Evolutionary conservation across 306 rosid species (phyloP).

Genomic region (Medicago arabica): DNA sequence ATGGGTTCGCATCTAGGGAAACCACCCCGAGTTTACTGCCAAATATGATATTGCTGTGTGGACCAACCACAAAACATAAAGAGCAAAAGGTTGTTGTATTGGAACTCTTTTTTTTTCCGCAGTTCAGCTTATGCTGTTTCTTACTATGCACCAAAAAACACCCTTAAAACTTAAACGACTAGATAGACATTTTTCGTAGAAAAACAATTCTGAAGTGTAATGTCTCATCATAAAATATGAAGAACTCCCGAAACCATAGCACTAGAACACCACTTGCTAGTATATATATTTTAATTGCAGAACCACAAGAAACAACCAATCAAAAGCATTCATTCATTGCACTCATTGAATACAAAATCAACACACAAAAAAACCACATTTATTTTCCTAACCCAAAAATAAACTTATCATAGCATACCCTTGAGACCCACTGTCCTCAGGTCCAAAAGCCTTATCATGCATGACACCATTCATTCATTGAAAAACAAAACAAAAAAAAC

Average conservation of each 20-base stretch:
- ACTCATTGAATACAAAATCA: constrained; percentile 25
- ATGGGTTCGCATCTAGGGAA: neutral
- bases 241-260: constrained; percentile 41
- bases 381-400: constrained; percentile 8
- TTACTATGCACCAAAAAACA: neutral
- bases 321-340: constrained; percentile 33
- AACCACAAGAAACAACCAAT: constrained; percentile 36
- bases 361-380: neutral
- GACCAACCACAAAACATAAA: neutral
- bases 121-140: neutral
- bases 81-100: neutral
- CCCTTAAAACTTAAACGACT: constrained; percentile 13
- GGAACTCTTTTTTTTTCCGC: too few species aligned
- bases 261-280: constrained; percentile 30
- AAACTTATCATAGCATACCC: constrained; percentile 36
- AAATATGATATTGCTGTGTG: neutral
- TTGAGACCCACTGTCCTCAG: constrained; percentile 29
- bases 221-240: constrained; percentile 39
- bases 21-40: neutral
- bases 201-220: constrained; percentile 38
- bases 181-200: neutral
- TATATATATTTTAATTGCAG: constrained; percentile 49
- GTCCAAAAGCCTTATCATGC: constrained; percentile 35
- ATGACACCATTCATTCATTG: constrained; percentile 24
- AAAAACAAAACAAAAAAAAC: constrained; percentile 22